Conservation (phyloP, 2,329 filamentous ascomycete genomes). For the Plenodomus lindquistii region DNA sequence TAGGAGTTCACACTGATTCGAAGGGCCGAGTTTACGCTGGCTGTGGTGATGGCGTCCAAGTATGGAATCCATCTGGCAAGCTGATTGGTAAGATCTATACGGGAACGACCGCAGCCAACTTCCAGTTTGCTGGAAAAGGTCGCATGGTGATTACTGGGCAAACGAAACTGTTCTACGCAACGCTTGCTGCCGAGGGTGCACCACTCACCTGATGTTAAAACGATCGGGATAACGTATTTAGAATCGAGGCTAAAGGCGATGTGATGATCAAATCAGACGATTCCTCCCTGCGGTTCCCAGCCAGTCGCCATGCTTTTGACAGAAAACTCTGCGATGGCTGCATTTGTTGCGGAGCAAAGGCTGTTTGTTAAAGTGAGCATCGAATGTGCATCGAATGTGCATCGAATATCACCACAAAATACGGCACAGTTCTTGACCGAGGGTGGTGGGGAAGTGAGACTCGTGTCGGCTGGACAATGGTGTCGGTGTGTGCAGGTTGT, state of each 20-base stretch:
- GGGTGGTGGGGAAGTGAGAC: no score
- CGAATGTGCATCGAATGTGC: no score
- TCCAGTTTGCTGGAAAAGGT: conserved; percentile 28
- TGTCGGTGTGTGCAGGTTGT: not conserved
- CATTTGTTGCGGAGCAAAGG: no score
- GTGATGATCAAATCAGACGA: no score
- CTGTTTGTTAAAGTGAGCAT: no score
- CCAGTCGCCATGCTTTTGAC: no score
- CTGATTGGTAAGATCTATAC: conserved; percentile 47
- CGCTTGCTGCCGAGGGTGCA: conserved; percentile 21
- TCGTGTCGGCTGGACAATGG: no score
- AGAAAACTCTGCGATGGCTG: no score
- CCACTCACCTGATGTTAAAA: not conserved
- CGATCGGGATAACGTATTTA: not conserved
- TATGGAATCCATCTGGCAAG: conserved; percentile 52
- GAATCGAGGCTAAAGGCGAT: not conserved
- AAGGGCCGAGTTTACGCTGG: conserved; percentile 60
- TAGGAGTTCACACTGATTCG: conserved; percentile 26
- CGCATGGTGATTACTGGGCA: conserved; percentile 30
- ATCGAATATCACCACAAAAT: no score
- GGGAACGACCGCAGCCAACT: conserved; percentile 24
- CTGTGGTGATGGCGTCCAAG: conserved; percentile 55
- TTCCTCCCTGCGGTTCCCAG: no score
- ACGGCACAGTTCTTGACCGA: no score
- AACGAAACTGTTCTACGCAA: conserved; percentile 29